These are phyloP conservation scores for Sergeia podlipaevii DNA, from an alignment of 208 protist genomes.

Conservation along the genomic window DNA sequence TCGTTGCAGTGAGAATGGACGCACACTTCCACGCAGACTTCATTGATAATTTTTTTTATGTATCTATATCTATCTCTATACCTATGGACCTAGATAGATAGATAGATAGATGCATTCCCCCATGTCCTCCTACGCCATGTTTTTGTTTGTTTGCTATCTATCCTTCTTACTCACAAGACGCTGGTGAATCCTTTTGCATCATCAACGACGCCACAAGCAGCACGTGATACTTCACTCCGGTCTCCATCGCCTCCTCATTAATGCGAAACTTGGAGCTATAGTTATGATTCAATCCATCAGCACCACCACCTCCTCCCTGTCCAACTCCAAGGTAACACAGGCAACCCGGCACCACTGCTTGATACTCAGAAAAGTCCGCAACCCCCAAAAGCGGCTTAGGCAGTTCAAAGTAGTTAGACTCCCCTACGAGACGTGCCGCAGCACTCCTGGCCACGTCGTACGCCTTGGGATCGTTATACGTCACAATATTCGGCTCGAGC, in stretches of 20 bases:
- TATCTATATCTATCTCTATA: no score
- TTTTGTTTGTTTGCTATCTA: not conserved
- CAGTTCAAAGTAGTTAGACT: slow-evolving; percentile 39
- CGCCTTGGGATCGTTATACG: slow-evolving; percentile 69
- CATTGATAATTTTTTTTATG: not conserved
- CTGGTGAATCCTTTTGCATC: slow-evolving; percentile 21
- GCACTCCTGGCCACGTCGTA: slow-evolving; percentile 50
- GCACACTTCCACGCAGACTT: no score
- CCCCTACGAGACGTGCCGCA: slow-evolving; percentile 43
- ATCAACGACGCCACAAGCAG: slow-evolving; percentile 55
- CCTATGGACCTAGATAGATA: not conserved
- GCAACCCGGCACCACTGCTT: slow-evolving; percentile 61
- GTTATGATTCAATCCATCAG: slow-evolving; percentile 52
- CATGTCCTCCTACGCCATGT: not conserved
- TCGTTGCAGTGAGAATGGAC: no score
- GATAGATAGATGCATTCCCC: not conserved
- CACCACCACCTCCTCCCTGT: slow-evolving; percentile 9
- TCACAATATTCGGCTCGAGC: slow-evolving; percentile 82
- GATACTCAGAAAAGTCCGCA: slow-evolving; percentile 75
- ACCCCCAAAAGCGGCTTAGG: slow-evolving; percentile 48
- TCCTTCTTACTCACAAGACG: not conserved
- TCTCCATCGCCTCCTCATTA: slow-evolving; percentile 60
- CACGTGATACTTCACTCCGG: slow-evolving; percentile 65
- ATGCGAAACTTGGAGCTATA: slow-evolving; percentile 69
- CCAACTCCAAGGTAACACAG: slow-evolving; percentile 70